Evolutionary conservation across 306 rosid genomes (phyloP).

Genomic region (Mimosa bimucronata): DNA sequence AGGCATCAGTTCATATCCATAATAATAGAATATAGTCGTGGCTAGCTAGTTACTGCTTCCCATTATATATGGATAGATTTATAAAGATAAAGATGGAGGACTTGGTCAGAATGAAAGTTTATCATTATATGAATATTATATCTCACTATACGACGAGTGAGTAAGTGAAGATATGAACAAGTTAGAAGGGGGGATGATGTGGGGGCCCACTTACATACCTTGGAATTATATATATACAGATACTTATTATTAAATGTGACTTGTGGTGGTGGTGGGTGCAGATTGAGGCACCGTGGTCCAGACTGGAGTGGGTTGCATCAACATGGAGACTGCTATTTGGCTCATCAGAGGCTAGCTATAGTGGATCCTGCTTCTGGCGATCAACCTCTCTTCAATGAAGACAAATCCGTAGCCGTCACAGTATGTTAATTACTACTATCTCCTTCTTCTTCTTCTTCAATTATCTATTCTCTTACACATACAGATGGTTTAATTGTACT

Average conservation of each 20-base stretch:
- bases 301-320: slow-evolving; percentile 92
- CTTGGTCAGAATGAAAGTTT: slow-evolving; percentile 11
- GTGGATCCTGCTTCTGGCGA: slow-evolving; percentile 94
- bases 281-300: slow-evolving; percentile 91
- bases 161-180: neutral
- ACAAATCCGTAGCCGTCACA: slow-evolving; percentile 70
- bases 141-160: neutral
- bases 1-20: neutral
- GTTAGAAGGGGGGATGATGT: neutral
- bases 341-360: slow-evolving; percentile 87
- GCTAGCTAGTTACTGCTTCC: neutral
- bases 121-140: neutral
- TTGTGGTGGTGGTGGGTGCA: slow-evolving; percentile 23
- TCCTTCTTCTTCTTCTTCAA: no score
- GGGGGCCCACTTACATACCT: slow-evolving; percentile 29
- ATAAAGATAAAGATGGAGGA: neutral
- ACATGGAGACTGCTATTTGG: slow-evolving; percentile 64
- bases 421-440: slow-evolving; percentile 38
- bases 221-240: neutral
- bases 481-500: no score
- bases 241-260: neutral
- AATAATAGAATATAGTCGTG: neutral
- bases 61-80: neutral
- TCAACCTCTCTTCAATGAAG: slow-evolving; percentile 87
- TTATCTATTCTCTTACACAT: neutral